Conservation (phyloP, 768 basidiomycete species). For the Mycena olivaceomarginata region DNA sequence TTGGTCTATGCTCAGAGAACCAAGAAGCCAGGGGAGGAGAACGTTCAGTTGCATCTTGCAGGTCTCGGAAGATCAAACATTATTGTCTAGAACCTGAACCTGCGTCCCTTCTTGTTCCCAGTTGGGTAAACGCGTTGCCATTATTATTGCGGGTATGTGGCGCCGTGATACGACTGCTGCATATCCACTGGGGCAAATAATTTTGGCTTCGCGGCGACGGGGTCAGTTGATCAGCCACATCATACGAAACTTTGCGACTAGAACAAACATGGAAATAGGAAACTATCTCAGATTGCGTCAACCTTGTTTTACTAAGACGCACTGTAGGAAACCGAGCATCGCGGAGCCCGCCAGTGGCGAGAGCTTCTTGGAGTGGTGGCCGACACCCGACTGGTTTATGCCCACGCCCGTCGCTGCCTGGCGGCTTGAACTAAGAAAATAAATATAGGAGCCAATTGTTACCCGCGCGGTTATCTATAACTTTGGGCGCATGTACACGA, state of each 20-base stretch:
- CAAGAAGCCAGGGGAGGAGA: background rate
- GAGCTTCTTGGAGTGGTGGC: slow-evolving; percentile 12
- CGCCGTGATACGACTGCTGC: background rate
- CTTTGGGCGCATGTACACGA: background rate
- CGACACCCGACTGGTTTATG: slow-evolving; percentile 5
- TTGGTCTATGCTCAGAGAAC: background rate
- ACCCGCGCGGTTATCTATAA: background rate
- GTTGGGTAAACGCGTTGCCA: slow-evolving; percentile 17
- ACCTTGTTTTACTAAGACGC: slow-evolving; percentile 5
- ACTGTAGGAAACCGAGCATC: slow-evolving; percentile 15
- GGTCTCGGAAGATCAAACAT: background rate
- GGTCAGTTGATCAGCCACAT: slow-evolving; percentile 2
- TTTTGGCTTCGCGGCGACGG: background rate
- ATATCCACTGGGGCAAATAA: background rate
- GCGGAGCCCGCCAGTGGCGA: background rate
- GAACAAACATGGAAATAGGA: background rate
- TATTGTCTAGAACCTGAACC: background rate
- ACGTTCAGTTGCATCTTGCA: no score
- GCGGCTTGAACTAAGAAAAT: background rate
- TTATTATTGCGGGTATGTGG: slow-evolving; percentile 20
- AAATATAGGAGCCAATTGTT: slow-evolving; percentile 34
- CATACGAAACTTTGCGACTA: background rate
- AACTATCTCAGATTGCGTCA: background rate
- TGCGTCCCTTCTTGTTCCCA: background rate
- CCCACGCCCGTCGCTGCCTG: slow-evolving; percentile 19